These are phyloP conservation scores for Bauhinia variegata DNA, from an alignment of 306 rosid species.

Conservation along the genomic window DNA sequence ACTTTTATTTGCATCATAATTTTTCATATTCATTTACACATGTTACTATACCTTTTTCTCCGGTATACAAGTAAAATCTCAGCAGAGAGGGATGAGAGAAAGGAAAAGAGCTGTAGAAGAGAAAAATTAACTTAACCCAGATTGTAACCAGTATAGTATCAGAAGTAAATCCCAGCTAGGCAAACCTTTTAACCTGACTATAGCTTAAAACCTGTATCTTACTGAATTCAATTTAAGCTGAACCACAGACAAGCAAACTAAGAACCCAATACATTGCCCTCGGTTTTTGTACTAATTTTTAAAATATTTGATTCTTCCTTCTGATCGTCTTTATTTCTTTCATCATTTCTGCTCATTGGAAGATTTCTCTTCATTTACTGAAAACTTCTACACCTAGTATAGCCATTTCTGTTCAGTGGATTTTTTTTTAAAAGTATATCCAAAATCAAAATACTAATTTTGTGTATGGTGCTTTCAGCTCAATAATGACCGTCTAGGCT, in stretches of 20 bases:
- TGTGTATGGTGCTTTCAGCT: conserved; percentile 7
- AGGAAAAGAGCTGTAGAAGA: conserved; percentile 13
- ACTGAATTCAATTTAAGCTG: conserved; percentile 8
- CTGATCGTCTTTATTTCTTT: conserved; percentile 19
- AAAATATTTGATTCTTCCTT: background rate
- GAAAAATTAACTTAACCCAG: conserved; percentile 18
- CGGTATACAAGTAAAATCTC: conserved; percentile 19
- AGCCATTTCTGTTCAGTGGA: background rate
- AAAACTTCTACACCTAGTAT: conserved; percentile 20
- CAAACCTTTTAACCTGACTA: background rate
- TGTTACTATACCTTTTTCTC: conserved; percentile 17
- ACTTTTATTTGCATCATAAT: conserved; percentile 16
- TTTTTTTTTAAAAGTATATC: background rate
- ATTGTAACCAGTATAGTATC: conserved; percentile 19
- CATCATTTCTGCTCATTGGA: conserved; percentile 19
- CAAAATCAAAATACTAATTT: conserved; percentile 17
- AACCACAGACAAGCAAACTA: background rate
- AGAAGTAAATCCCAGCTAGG: background rate
- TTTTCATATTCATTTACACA: conserved; percentile 10
- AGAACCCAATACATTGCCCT: conserved; percentile 26
- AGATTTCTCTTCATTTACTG: background rate
- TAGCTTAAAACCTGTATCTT: conserved; percentile 18
- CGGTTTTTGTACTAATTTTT: background rate
- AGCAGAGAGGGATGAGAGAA: conserved; percentile 15
- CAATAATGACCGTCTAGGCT: no score